Evolutionary conservation across 2,329 filamentous ascomycete genomes (phyloP).

Genomic region (Monosporascus sp.): DNA sequence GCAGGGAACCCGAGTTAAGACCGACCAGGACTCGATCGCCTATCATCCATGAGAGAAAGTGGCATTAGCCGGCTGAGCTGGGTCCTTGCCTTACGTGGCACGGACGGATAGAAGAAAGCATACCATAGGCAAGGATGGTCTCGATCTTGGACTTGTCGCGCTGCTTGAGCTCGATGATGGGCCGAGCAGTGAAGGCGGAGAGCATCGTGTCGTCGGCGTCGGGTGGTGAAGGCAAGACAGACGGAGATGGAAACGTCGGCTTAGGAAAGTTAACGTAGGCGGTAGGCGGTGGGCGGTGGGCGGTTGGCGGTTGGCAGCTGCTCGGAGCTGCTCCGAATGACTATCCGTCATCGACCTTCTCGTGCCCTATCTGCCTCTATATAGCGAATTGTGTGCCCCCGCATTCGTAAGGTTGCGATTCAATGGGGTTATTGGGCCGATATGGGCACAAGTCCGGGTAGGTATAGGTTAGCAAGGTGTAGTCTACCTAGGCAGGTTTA

Average conservation of each 20-base stretch:
- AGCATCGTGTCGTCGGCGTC: constrained; percentile 60
- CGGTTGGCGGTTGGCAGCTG: not conserved
- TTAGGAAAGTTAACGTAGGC: too few relatives aligned
- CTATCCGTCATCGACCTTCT: not conserved
- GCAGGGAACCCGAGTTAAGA: constrained; percentile 80
- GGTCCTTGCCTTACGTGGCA: too few relatives aligned
- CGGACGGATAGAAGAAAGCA: constrained; percentile 5
- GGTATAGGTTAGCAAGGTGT: too few relatives aligned
- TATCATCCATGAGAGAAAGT: constrained; percentile 24
- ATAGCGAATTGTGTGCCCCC: too few relatives aligned
- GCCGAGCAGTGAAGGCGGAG: constrained; percentile 92
- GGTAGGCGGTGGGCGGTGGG: too few relatives aligned
- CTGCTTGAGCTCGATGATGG: constrained; percentile 93
- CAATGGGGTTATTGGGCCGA: too few relatives aligned
- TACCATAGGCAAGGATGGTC: constrained; percentile 86
- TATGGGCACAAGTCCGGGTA: too few relatives aligned
- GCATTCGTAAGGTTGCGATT: too few relatives aligned
- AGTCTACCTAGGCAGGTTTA: too few relatives aligned
- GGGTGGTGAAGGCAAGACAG: constrained; percentile 3
- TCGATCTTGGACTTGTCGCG: constrained; percentile 97
- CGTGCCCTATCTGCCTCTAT: not conserved
- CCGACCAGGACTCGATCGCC: constrained; percentile 89
- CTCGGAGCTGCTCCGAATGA: not conserved
- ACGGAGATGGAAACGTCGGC: not conserved
- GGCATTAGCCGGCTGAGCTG: too few relatives aligned